Percentiles rank a stretch among this genome's conserved stretches.
These are phyloP conservation scores for Hansenula lynferdii DNA, from an alignment of 1,139 yeast species.

Conservation along the genomic window DNA sequence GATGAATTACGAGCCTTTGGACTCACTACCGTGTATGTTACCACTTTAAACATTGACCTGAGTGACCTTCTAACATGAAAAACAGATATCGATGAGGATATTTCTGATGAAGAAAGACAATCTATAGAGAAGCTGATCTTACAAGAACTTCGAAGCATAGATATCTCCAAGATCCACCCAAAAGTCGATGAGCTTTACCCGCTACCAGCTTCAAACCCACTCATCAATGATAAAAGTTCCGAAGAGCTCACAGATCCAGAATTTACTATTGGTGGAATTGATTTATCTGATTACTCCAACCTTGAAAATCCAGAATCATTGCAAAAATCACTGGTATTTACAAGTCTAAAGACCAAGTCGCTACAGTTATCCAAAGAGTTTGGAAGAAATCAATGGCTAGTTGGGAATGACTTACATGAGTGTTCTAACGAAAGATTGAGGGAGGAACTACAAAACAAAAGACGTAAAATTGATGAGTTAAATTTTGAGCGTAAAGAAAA, in stretches of 20 bases:
- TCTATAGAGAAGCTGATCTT: constrained; percentile 10
- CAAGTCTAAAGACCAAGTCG: constrained; percentile 11
- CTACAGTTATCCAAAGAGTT: constrained; percentile 7
- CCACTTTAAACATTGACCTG: neutral
- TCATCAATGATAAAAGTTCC: neutral
- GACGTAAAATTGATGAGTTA: constrained; percentile 12
- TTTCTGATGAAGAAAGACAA: constrained; percentile 15
- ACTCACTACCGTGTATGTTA: constrained; percentile 20
- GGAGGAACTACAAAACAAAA: constrained; percentile 9
- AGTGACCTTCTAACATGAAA: too few species aligned
- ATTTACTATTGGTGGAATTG: constrained; percentile 19
- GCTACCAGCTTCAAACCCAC: neutral
- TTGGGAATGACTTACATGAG: constrained; percentile 11
- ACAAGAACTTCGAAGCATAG: constrained; percentile 8
- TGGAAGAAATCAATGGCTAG: constrained; percentile 16
- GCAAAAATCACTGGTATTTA: constrained; percentile 14
- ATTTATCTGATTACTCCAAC: constrained; percentile 13
- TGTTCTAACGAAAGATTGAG: constrained; percentile 7
- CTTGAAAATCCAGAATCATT: constrained; percentile 11
- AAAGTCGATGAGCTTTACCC: constrained; percentile 6
- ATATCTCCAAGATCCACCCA: constrained; percentile 10
- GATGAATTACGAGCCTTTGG: constrained; percentile 19
- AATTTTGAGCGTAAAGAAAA: constrained; percentile 12
- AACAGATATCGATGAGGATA: constrained; percentile 17
- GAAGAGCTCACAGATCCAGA: constrained; percentile 4